These are phyloP conservation scores for Rhodotorula mucilaginosa DNA, from an alignment of 1,284 basidiomycete genomes.

Conservation along the genomic window DNA sequence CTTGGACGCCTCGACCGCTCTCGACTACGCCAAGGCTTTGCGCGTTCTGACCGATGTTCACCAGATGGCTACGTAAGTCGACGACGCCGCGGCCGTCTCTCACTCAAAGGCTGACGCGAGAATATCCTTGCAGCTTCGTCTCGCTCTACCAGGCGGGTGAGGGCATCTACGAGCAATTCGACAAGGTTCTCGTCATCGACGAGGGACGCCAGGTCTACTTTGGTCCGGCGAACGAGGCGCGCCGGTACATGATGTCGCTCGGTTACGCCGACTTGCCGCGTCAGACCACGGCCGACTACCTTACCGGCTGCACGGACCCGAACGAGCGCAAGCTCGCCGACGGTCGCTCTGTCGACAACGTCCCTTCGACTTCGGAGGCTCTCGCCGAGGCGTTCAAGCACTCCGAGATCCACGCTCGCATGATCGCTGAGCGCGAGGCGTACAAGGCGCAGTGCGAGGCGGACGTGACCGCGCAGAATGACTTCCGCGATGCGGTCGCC, in stretches of 20 bases:
- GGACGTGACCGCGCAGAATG: slow-evolving; percentile 60
- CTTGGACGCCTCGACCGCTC: slow-evolving; percentile 57
- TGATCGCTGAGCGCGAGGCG: slow-evolving; percentile 58
- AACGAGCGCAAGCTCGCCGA: slow-evolving; percentile 81
- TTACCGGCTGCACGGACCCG: slow-evolving; percentile 69
- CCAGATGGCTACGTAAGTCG: slow-evolving; percentile 43
- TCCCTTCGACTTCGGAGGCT: slow-evolving; percentile 68
- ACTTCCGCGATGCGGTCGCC: slow-evolving; percentile 58
- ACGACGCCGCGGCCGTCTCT: slow-evolving; percentile 40
- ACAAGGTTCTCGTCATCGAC: slow-evolving; percentile 74
- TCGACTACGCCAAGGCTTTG: slow-evolving; percentile 60
- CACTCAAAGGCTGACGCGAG: not conserved
- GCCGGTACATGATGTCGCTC: slow-evolving; percentile 66
- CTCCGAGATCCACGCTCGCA: slow-evolving; percentile 57
- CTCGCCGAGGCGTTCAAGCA: slow-evolving; percentile 68
- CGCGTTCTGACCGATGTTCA: slow-evolving; percentile 58
- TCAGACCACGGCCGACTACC: slow-evolving; percentile 76
- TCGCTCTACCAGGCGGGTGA: slow-evolving; percentile 53
- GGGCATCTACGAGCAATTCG: slow-evolving; percentile 67
- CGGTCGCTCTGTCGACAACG: slow-evolving; percentile 62
- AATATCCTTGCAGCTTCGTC: slow-evolving; percentile 9
- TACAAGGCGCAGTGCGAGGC: slow-evolving; percentile 61
- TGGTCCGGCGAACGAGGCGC: slow-evolving; percentile 71
- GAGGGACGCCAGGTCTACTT: slow-evolving; percentile 82
- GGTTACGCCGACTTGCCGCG: slow-evolving; percentile 55